phyloP scores from a whole-genome alignment of 805 yeast species.

The Saccharomycopsis babjevae region DNA sequence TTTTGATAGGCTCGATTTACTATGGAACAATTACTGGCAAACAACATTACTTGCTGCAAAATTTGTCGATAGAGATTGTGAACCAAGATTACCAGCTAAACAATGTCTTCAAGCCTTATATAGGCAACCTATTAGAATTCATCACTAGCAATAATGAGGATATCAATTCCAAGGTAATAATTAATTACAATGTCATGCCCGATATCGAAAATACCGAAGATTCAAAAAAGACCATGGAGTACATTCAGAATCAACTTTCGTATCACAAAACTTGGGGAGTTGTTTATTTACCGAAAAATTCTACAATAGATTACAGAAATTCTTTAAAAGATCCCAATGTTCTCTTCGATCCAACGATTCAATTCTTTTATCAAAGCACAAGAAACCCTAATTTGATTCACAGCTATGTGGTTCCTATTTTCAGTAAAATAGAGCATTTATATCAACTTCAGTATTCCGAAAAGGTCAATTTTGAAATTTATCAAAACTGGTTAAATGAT shows the following conservation, averaged over 20 bases:
- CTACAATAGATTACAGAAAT: constrained; percentile 27
- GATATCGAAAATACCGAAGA: background rate
- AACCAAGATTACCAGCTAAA: constrained; percentile 11
- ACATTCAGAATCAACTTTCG: background rate
- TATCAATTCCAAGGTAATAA: constrained; percentile 6
- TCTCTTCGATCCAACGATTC: constrained; percentile 19
- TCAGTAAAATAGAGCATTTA: constrained; percentile 21
- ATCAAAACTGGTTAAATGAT: constrained; percentile 5
- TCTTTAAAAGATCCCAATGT: constrained; percentile 23
- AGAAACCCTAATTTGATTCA: constrained; percentile 46
- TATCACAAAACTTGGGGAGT: constrained; percentile 55
- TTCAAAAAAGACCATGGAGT: background rate
- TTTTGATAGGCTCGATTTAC: constrained; percentile 13
- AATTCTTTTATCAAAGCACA: constrained; percentile 49
- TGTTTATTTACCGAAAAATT: constrained; percentile 40
- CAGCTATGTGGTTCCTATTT: constrained; percentile 35
- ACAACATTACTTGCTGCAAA: constrained; percentile 7
- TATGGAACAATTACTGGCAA: constrained; percentile 12
- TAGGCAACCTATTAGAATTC: constrained; percentile 9
- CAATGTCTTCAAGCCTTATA: constrained; percentile 7
- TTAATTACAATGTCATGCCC: constrained; percentile 3
- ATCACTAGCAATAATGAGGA: constrained; percentile 8
- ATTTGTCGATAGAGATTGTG: constrained; percentile 7
- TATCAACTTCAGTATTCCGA: constrained; percentile 3
- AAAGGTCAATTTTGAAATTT: constrained; percentile 2